Base-by-base conservation (phyloP, 2,329 filamentous ascomycete genomes). In the Hypoxylon sp. region DNA sequence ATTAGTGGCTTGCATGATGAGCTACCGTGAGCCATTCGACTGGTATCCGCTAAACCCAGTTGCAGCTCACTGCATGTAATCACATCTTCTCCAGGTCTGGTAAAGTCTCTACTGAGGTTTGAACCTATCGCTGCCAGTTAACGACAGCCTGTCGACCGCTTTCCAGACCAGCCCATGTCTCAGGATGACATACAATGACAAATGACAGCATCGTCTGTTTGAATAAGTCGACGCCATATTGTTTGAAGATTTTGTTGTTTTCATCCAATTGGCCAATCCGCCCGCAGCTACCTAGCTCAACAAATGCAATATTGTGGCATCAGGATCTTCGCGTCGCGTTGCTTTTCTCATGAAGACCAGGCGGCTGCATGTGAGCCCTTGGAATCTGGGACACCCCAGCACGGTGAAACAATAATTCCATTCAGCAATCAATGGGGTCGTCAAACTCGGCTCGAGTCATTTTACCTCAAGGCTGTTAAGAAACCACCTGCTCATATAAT, bases 101-200 rank as follows among this genome's bases (percentile, higher is more conserved):
- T 8, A 48, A 27, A 55, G 19, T 58, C 46, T 24, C 51, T 13
- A 32, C 32, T 27, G 19, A 55, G 44, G 15, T 35, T 62, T 39
- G 50, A 60, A 46, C 64, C 64, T 68, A 61, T 70, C 53, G 31
- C 42, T 60, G 19, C 53, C 50, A 51, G 27, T 56, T 42, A 47
- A 54, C 44, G 57, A 39, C 31, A 56, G 37, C 24, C 42, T 46
- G 35, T 31, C 52, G 17, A 51, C 56, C 50, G 37, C 48, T 39
- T 59, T 64, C 57, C 64, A 65, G 65, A 65, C 65, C 47, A 37
- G 47, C 15, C 52, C 51, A 55, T 62, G 67, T 70, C 58, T 70
- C 67, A 62, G 56, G 63, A 35, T 55, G 56, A 48, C 35, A 57
- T 58, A 59, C 24, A 59, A 58, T 29, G 17, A 42, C 63, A 39